Percentiles rank a stretch among this genome's conserved stretches.
These are phyloP conservation scores for Ophiocordyceps australis DNA, from an alignment of 2,329 filamentous ascomycete genomes.

Conservation along the genomic window DNA sequence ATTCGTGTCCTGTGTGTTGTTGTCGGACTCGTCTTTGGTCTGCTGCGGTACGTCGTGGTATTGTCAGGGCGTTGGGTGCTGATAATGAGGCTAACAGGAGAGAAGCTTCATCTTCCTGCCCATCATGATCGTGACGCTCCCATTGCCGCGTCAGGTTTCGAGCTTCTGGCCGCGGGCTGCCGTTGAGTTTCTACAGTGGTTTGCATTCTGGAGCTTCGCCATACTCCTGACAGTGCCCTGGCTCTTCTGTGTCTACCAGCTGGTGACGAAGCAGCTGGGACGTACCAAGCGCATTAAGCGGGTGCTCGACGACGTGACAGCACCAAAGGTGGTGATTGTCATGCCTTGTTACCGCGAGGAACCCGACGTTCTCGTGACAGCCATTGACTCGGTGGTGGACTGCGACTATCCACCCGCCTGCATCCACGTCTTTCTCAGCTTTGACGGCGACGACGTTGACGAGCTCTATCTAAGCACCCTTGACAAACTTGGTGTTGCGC, in stretches of 20 bases:
- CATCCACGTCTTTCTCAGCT: slow-evolving; percentile 88
- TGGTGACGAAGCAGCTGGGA: slow-evolving; percentile 75
- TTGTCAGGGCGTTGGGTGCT: no score
- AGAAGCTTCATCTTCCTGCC: slow-evolving; percentile 67
- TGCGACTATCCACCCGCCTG: slow-evolving; percentile 87
- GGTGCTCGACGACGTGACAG: slow-evolving; percentile 65
- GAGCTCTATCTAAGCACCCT: slow-evolving; percentile 80
- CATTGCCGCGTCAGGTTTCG: slow-evolving; percentile 55
- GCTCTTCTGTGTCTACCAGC: slow-evolving; percentile 83
- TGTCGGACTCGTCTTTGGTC: slow-evolving; percentile 56
- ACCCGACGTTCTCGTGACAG: slow-evolving; percentile 65
- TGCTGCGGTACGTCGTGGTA: slow-evolving; percentile 53
- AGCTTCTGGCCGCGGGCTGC: slow-evolving; percentile 52
- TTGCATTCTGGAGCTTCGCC: slow-evolving; percentile 88
- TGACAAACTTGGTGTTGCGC: slow-evolving; percentile 58
- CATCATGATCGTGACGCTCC: slow-evolving; percentile 85
- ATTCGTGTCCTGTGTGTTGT: slow-evolving; percentile 61
- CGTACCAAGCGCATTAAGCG: slow-evolving; percentile 68
- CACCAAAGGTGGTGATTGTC: slow-evolving; percentile 86
- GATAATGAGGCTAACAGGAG: no score
- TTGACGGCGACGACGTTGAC: slow-evolving; percentile 79
- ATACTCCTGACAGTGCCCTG: slow-evolving; percentile 73
- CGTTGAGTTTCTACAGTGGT: slow-evolving; percentile 69
- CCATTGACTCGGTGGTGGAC: slow-evolving; percentile 79
- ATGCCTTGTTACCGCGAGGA: slow-evolving; percentile 96